Evolutionary conservation across 2,329 filamentous ascomycete species (phyloP).

Genomic region (Mollisiaceae sp.): DNA sequence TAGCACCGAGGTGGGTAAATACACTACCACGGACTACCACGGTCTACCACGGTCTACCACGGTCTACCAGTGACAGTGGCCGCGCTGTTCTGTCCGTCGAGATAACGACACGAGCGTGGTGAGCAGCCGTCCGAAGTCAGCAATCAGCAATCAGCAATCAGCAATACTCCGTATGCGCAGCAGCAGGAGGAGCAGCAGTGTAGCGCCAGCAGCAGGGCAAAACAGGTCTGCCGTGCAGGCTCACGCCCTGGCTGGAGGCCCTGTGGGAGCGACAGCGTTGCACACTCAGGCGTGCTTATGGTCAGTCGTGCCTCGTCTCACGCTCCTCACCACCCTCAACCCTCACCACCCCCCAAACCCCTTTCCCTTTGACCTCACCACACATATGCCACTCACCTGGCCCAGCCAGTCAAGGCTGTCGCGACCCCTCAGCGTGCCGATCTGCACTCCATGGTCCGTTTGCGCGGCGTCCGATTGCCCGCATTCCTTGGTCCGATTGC

Average conservation of each 20-base stretch:
- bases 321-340: neutral
- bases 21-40: too few relatives aligned
- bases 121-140: conserved; percentile 1
- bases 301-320: neutral
- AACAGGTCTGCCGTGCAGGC: neutral
- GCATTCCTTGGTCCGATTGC: neutral
- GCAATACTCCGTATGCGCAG: too few relatives aligned
- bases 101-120: conserved; percentile 11
- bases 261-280: too few relatives aligned
- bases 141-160: too few relatives aligned
- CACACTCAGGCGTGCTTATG: too few relatives aligned
- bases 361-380: conserved; percentile 1
- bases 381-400: neutral
- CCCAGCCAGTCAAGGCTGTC: neutral
- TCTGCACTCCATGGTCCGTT: neutral
- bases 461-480: conserved; percentile 6
- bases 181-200: neutral
- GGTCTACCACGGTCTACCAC: too few relatives aligned
- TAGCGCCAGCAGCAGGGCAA: neutral
- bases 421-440: conserved; percentile 1
- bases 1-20: conserved; percentile 26
- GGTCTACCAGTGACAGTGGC: neutral
- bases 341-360: neutral
- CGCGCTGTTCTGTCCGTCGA: neutral
- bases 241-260: neutral